Base-by-base conservation (phyloP, 495 filamentous ascomycete genomes). In the Lepraria neglecta region DNA sequence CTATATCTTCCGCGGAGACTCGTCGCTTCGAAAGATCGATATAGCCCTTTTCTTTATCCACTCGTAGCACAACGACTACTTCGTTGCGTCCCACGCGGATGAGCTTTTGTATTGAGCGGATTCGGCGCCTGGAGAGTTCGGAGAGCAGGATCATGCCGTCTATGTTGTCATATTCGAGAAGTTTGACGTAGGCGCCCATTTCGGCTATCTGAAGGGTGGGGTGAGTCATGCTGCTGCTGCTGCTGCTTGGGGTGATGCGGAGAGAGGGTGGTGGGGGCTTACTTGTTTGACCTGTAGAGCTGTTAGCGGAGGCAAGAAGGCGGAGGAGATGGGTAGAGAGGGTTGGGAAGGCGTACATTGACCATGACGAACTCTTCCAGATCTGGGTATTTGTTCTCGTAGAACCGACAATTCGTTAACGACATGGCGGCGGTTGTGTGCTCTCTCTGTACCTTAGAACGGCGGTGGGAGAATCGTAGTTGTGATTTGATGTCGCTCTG, bases 301-400 rank as follows among this genome's bases (percentile, higher is more conserved):
- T n/a, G 17, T 67, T 30, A 67, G 66, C 55, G 44, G 19, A 21
- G 2, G 0, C 10, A 31, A 14, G 11, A 11, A 30, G 27, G 17
- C 6, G 42, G 9, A 31, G 14, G 21, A 31, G 12, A 19, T 31
- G 5, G 27, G 3, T 2, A 31, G 42, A 46, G 6, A 14, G 35
- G 35, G 9, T 3, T 46, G 5, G 27, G 28, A n/a, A 19, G 1
- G 5, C 61, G 24, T 66, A 68, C 90, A 76, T 92, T 92, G 72
- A 98, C 94, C 94, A 98, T 97, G 62, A 97, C 95, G 77, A 96
- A 97, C 80, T 90, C 95, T 74, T 98, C 94, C 64, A 97, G 90
- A 81, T 97, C 94, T 46, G 94, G 94, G 72, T 90, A 98, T 73
- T 95, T 95, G 73, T 95, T 92, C 81, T 96, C 92, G 77, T 98